Evolutionary conservation across 2,329 filamentous ascomycete genomes (phyloP), one percentile per base, ranked within the genome.

Genomic region (Cryphonectria parasitica): DNA sequence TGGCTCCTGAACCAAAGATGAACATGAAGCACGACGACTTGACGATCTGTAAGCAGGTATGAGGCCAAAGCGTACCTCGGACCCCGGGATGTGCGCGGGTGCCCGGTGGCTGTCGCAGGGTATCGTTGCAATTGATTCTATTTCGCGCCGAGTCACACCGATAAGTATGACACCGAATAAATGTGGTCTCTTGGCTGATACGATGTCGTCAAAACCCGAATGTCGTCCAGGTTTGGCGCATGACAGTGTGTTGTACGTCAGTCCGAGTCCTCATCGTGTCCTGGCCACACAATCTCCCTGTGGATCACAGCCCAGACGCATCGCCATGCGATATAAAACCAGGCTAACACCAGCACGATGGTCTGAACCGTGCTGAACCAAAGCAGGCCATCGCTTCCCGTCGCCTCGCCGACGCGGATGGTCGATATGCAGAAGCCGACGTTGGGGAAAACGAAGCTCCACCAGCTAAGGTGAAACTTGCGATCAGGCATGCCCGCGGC

Each of bases 391-490:
- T 81, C 72, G 74, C 87, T 90, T 0, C 82, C 78, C 15, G 90
- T 79, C 0, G 79, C 83, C n/a, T 82, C 82, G 2, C 86, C 89
- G 62, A 90, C 80, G 19, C 86, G 82, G 56, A 91, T 88, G 4
- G 85, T 85, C 0, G 88, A 86, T 54, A 91, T 81, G 1, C 87
- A 88, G 66, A 91, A 86, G 0, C 89, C 89, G 1, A 86, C 88
- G 71, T 91, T 91, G 7, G 89, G 89, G 75, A 91, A 91, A 45
- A 91, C 85, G 77, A 90, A 89, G 7, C 88, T 87, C 84, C 87
- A 90, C 89, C 88, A 91, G 67, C 80, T 83, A 43, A 83, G 77
- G 70, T 80, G 82, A 70, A 84, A 84, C 65, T 67, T 74, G 67
- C 75, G 73, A 60, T 78, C 77, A 19, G 75, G 76, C 71, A 79